phyloP scores from a whole-genome alignment of 169 alveolate genomes.

The Plasmodium falciparum region DNA sequence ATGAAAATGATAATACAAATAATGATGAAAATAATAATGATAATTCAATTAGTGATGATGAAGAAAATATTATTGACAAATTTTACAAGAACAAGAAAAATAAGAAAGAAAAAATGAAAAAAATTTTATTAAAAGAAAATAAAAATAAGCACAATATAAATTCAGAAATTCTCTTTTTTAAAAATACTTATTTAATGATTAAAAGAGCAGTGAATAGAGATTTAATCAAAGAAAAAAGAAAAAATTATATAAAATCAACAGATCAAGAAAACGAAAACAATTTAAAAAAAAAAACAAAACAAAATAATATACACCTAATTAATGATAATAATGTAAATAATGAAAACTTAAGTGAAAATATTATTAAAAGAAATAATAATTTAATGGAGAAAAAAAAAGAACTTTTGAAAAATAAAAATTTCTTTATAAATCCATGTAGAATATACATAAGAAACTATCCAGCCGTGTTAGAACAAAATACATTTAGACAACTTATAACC shows the following conservation, averaged over 20 bases:
- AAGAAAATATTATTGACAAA: conserved; percentile 63
- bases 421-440: conserved; percentile 74
- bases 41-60: neutral
- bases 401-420: conserved; percentile 72
- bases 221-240: conserved; percentile 44
- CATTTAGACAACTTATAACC: conserved; percentile 44
- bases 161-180: conserved; percentile 59
- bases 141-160: neutral
- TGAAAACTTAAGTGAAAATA: conserved; percentile 31
- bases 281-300: conserved; percentile 31
- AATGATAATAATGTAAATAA: conserved; percentile 65
- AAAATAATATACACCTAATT: conserved; percentile 64
- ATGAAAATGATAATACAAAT: neutral
- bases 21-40: conserved; percentile 5
- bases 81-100: conserved; percentile 49
- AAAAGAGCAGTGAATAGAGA: conserved; percentile 76
- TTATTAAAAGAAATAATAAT: conserved; percentile 49
- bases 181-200: conserved; percentile 69
- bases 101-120: conserved; percentile 68
- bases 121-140: conserved; percentile 38
- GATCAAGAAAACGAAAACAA: conserved; percentile 27
- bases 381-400: conserved; percentile 58
- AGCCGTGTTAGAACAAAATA: conserved; percentile 36
- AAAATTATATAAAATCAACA: conserved; percentile 10
- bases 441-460: conserved; percentile 74